These are phyloP conservation scores for Aspergillus sojae DNA, from an alignment of 2,329 filamentous ascomycete genomes.

Conservation along the genomic window DNA sequence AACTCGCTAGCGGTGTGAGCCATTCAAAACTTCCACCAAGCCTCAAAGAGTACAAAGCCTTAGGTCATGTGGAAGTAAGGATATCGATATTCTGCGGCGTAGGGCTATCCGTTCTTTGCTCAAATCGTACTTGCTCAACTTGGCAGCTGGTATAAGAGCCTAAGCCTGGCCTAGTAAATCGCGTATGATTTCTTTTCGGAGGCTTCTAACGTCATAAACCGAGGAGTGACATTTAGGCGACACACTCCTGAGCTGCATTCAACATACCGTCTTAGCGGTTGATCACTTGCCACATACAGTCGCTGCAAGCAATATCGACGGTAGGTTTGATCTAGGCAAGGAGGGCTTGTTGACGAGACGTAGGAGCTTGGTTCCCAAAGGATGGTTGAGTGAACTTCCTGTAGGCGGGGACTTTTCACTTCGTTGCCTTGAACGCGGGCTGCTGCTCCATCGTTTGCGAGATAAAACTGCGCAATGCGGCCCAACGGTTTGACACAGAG, in stretches of 20 bases:
- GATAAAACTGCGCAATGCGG: slow-evolving; percentile 80
- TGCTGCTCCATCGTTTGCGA: slow-evolving; percentile 88
- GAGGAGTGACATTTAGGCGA: not conserved
- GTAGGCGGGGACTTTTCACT: slow-evolving; percentile 23
- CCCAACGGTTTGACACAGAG: slow-evolving; percentile 68
- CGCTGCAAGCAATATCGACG: not conserved
- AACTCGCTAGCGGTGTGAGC: not conserved
- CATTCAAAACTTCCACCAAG: not conserved
- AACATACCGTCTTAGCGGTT: not conserved
- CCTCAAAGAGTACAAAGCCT: too few species aligned
- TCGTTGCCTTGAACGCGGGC: slow-evolving; percentile 63
- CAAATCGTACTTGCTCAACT: not conserved
- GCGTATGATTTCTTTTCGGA: not conserved
- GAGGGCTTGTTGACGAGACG: not conserved
- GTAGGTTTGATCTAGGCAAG: not conserved
- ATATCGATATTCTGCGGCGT: not conserved
- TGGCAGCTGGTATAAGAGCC: not conserved
- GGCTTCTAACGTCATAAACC: not conserved
- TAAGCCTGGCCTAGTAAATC: not conserved
- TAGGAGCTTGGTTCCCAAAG: not conserved
- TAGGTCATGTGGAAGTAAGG: not conserved
- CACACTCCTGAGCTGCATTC: too few species aligned
- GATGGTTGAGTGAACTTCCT: not conserved
- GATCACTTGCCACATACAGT: not conserved
- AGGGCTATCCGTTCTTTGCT: not conserved